Evolutionary conservation across 2,329 filamentous ascomycete genomes (phyloP).

Genomic region (Talaromyces sp.): DNA sequence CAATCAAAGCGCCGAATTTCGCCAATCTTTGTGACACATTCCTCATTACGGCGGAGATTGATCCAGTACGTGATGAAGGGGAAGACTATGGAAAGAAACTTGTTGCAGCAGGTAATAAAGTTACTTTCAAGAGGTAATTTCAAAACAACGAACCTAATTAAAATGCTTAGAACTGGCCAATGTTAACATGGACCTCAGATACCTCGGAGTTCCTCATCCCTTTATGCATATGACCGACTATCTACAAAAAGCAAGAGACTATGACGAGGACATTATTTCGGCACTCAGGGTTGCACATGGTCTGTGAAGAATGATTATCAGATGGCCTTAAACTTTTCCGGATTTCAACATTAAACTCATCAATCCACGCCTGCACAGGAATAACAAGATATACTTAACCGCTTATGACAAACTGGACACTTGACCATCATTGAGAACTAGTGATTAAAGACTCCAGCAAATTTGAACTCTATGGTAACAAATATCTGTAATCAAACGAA

Average conservation of each 20-base stretch:
- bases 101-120: slow-evolving; percentile 32
- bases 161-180: slow-evolving; percentile 15
- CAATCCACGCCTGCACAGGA: neutral
- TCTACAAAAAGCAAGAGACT: slow-evolving; percentile 23
- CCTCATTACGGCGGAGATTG: slow-evolving; percentile 40
- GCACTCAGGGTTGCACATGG: neutral
- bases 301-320: neutral
- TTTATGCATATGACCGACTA: neutral
- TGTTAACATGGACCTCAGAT: neutral
- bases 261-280: slow-evolving; percentile 7
- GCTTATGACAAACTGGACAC: neutral
- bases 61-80: slow-evolving; percentile 41
- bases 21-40: slow-evolving; percentile 36
- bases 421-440: neutral
- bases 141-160: slow-evolving; percentile 31
- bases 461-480: neutral
- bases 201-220: neutral
- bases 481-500: neutral
- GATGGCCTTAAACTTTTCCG: neutral
- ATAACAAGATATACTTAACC: neutral
- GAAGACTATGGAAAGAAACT: slow-evolving; percentile 39
- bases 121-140: slow-evolving; percentile 29
- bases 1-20: slow-evolving; percentile 36
- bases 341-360: neutral
- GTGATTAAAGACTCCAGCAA: neutral